Percentiles rank a stretch among this genome's conserved stretches.
These are phyloP conservation scores for Metroxylon sagu DNA, from an alignment of 176 grass and related monocot genomes.

Conservation along the genomic window DNA sequence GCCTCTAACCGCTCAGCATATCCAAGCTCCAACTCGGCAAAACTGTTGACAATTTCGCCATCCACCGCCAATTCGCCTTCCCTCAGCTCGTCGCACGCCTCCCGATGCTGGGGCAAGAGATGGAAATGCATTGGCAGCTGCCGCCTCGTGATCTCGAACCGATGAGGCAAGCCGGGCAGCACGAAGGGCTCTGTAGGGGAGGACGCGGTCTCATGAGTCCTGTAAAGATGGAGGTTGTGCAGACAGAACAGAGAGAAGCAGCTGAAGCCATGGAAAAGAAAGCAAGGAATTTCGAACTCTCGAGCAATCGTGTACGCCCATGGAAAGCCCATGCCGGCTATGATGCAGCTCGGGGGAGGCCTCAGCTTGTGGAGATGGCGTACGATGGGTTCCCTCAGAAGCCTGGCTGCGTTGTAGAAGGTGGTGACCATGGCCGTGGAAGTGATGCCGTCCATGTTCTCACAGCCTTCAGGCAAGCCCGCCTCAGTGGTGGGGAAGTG, in stretches of 20 bases:
- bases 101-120: not conserved
- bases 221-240: constrained; percentile 37
- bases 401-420: not conserved
- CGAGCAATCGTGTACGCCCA: not conserved
- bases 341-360: constrained; percentile 1
- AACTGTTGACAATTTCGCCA: constrained; percentile 58
- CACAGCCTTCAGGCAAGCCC: not conserved
- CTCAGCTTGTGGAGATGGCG: not conserved
- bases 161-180: constrained; percentile 29
- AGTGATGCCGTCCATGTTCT: constrained; percentile 1
- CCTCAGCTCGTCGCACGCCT: not conserved
- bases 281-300: not conserved
- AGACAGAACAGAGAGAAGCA: constrained; percentile 38
- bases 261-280: constrained; percentile 13
- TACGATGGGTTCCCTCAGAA: not conserved
- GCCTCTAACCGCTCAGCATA: constrained; percentile 24
- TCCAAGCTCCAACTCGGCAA: constrained; percentile 62
- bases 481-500: not conserved
- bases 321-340: not conserved
- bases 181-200: constrained; percentile 25
- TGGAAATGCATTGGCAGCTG: constrained; percentile 40
- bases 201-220: constrained; percentile 19
- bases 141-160: constrained; percentile 28
- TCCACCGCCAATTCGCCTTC: constrained; percentile 35
- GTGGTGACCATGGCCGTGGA: not conserved